Percentiles rank a stretch among this genome's conserved stretches.
These are phyloP conservation scores for Obelidium mucronatum DNA, from an alignment of 192 early-diverging fungal species.

Conservation along the genomic window DNA sequence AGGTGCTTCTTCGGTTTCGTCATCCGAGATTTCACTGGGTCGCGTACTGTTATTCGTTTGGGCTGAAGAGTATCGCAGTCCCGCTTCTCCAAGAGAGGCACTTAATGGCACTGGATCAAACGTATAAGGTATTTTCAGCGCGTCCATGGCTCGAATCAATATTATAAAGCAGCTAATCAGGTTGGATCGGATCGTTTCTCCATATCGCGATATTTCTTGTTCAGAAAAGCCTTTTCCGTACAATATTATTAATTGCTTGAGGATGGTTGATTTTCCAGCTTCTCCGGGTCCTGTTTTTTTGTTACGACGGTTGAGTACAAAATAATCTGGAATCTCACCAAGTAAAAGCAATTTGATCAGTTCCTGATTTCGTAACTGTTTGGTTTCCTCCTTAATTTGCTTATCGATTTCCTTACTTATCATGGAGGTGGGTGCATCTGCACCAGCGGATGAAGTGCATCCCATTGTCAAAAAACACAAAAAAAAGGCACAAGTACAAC, in stretches of 20 bases:
- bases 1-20: neutral
- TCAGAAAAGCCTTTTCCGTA: conserved; percentile 42
- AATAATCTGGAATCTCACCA: conserved; percentile 13
- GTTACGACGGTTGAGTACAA: neutral
- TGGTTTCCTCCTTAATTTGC: conserved; percentile 45
- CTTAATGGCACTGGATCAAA: neutral
- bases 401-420: conserved; percentile 60
- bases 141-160: conserved; percentile 41
- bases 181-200: conserved; percentile 37
- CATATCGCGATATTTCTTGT: conserved; percentile 31
- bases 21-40: neutral
- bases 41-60: neutral
- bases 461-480: too few relatives aligned
- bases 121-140: conserved; percentile 30
- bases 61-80: neutral
- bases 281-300: conserved; percentile 40
- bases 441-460: too few relatives aligned
- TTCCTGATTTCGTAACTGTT: neutral
- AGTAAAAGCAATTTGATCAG: conserved; percentile 42
- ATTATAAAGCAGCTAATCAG: conserved; percentile 32
- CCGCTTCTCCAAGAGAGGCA: too few relatives aligned
- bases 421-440: too few relatives aligned
- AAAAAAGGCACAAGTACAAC: too few relatives aligned
- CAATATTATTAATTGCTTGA: conserved; percentile 51
- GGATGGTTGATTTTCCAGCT: conserved; percentile 50